phyloP scores from a whole-genome alignment of 805 yeast genomes.

The Myxozyma nipponensis region DNA sequence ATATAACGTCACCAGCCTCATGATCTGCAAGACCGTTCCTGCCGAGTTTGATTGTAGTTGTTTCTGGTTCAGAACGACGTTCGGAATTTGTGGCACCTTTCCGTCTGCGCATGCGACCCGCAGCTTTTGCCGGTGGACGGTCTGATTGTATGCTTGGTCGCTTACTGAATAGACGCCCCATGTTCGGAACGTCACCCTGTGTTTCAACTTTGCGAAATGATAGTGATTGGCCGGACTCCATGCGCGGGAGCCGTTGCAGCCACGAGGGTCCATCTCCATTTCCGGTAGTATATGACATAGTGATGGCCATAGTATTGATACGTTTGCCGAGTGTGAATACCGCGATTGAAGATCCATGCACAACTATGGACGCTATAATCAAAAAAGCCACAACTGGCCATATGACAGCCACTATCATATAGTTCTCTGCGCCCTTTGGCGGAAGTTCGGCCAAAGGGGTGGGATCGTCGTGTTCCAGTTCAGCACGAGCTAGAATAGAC shows the following conservation, averaged over 20 bases:
- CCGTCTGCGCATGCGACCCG: constrained; percentile 19
- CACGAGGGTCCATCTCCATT: constrained; percentile 64
- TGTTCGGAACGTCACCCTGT: constrained; percentile 34
- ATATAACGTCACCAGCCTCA: constrained; percentile 13
- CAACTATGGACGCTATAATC: constrained; percentile 74
- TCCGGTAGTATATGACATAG: constrained; percentile 80
- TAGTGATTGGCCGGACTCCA: constrained; percentile 72
- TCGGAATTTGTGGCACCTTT: not conserved
- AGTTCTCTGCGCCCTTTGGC: constrained; percentile 52
- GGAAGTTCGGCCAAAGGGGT: constrained; percentile 52
- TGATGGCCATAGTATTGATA: constrained; percentile 84
- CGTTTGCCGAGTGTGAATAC: constrained; percentile 75
- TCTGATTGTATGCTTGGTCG: constrained; percentile 2
- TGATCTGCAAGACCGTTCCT: constrained; percentile 7
- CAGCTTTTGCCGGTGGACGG: constrained; percentile 24
- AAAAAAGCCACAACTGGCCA: constrained; percentile 86
- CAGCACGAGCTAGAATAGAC: constrained; percentile 70
- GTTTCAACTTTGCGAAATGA: constrained; percentile 84
- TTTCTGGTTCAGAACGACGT: not conserved
- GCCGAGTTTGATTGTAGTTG: not conserved
- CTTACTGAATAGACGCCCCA: constrained; percentile 18
- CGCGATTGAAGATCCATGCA: constrained; percentile 91
- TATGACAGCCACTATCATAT: constrained; percentile 55
- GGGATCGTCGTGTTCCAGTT: constrained; percentile 56
- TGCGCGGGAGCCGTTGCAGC: constrained; percentile 79